phyloP scores from a whole-genome alignment of 768 basidiomycete species.

The Naganishia vaughanmartiniae region DNA sequence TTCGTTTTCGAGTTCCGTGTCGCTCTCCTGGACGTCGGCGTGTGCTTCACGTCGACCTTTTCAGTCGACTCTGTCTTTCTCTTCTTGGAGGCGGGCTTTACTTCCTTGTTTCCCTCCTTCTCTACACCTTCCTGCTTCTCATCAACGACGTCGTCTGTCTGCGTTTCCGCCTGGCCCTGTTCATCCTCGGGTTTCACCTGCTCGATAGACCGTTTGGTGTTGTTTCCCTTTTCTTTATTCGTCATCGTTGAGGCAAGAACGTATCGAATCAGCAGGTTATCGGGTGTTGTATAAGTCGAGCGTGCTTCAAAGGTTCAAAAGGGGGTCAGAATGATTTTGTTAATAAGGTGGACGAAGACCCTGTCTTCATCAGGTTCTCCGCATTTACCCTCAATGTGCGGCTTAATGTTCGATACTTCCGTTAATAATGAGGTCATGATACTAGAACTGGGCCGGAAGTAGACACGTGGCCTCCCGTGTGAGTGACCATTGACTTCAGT shows the following conservation, averaged over 20 bases:
- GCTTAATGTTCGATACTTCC: not conserved
- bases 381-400: not conserved
- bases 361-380: not conserved
- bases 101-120: not conserved
- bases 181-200: not conserved
- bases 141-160: not conserved
- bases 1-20: not conserved
- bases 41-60: not conserved
- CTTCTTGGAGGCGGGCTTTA: not conserved
- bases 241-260: not conserved
- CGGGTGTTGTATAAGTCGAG: not conserved
- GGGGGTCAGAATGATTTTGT: no score
- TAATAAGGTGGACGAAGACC: not conserved
- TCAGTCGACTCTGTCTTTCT: not conserved
- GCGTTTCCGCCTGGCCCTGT: not conserved
- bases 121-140: not conserved
- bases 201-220: not conserved
- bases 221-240: not conserved
- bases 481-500: no score
- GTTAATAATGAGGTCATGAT: not conserved
- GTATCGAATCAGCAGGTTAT: not conserved
- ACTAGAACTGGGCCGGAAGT: no score
- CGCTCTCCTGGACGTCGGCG: not conserved
- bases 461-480: no score
- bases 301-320: not conserved